Evolutionary conservation across 192 early-diverging fungal genomes (phyloP).

Genomic region (Backusella psychrophila): DNA sequence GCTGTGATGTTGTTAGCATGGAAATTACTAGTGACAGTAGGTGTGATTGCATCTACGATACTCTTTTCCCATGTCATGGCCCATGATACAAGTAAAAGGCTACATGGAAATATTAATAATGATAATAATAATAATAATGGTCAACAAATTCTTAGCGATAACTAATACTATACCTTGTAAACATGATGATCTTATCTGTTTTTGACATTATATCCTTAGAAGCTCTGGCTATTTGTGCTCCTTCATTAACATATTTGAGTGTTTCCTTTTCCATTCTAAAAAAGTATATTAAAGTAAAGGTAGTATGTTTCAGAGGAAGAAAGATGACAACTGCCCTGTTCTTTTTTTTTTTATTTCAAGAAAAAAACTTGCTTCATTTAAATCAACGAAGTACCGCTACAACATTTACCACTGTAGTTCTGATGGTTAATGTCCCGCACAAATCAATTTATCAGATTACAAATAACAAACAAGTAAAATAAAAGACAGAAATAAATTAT

Average conservation of each 20-base stretch:
- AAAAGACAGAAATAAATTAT: neutral
- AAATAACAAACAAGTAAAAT: neutral
- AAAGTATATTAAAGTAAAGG: neutral
- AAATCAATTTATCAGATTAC: neutral
- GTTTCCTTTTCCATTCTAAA: neutral
- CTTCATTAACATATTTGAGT: neutral
- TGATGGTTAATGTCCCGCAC: neutral
- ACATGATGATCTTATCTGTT: conserved; percentile 2
- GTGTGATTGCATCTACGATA: neutral
- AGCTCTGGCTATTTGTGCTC: neutral
- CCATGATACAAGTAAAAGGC: conserved; percentile 8
- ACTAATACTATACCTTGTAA: neutral
- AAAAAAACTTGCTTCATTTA: neutral
- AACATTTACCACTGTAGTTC: neutral
- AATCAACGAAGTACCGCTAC: neutral
- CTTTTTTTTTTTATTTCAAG: neutral
- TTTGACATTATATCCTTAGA: neutral
- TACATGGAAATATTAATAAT: neutral
- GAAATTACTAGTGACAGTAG: conserved; percentile 14
- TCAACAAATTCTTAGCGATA: neutral
- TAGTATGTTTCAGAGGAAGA: neutral
- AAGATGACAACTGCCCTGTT: neutral
- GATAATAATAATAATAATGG: neutral
- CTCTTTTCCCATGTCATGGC: neutral
- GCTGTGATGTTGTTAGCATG: neutral